Evolutionary conservation across 2,329 filamentous ascomycete genomes (phyloP).

Genomic region (Didymosphaeria variabile): DNA sequence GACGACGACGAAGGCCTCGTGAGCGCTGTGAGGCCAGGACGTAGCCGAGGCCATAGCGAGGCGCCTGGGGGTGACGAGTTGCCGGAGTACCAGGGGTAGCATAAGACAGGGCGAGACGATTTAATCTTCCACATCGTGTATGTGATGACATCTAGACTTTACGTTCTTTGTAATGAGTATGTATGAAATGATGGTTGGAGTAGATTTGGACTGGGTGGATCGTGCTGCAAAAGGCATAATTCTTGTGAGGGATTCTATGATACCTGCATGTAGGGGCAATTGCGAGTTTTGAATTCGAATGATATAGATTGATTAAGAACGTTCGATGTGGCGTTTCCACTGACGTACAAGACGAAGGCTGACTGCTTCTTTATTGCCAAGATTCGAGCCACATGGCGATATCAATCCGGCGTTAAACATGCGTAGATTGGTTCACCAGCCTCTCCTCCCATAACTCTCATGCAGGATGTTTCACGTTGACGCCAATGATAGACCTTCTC

Average conservation of each 20-base stretch:
- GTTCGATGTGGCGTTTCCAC: not conserved
- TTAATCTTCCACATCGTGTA: not conserved
- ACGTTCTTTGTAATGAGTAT: conserved; percentile 5
- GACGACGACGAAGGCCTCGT: conserved; percentile 47
- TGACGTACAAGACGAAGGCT: not conserved
- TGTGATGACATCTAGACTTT: not conserved
- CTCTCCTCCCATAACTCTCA: too few relatives aligned
- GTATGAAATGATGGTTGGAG: not conserved
- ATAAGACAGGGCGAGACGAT: not conserved
- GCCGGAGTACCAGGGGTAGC: conserved; percentile 41
- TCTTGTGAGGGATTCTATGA: conserved; percentile 4
- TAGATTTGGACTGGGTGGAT: not conserved
- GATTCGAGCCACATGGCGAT: too few relatives aligned
- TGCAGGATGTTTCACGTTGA: too few relatives aligned
- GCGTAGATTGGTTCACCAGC: too few relatives aligned
- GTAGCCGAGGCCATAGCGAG: conserved; percentile 14
- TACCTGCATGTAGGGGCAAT: conserved; percentile 12
- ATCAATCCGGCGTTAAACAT: too few relatives aligned
- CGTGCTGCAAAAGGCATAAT: not conserved
- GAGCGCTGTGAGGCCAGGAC: conserved; percentile 34
- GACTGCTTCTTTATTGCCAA: too few relatives aligned
- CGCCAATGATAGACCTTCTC: too few relatives aligned
- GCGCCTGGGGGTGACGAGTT: conserved; percentile 37
- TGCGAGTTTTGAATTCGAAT: not conserved
- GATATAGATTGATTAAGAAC: not conserved